Evolutionary conservation across 2,329 filamentous ascomycete genomes (phyloP), one percentile per base, ranked within the genome.

Genomic region (Mariannaea elegans): DNA sequence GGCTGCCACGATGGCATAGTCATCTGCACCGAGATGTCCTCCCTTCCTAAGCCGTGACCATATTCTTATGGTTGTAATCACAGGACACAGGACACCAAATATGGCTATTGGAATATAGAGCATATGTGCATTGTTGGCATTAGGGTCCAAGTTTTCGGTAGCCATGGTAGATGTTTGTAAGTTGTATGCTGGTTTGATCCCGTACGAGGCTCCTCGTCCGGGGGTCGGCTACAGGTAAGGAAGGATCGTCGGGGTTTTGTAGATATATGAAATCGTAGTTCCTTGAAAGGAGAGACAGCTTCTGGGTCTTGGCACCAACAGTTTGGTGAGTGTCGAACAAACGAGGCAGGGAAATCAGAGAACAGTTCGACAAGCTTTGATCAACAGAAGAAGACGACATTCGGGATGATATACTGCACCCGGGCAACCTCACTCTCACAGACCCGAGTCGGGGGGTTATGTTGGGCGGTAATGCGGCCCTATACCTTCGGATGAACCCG

Each of bases 31-130:
- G 29, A 70, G 61, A 31, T 62, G 65, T 3, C 65, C 66, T 4
- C 59, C 59, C 21, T 59, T 56, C 32, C 65, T 57, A 14, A 66
- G 24, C 7, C 68, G 62, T 2, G 67, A 63, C 67, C 67, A 71
- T 44, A 65, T 21, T 23, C 68, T 60, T 24, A 63, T 57, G 3
- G 24, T 59, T 12, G 67, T 60, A 19, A 71, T 50, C 18, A 62
- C 12, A 7, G 68, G 68, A 32, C 65, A 68, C 7, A 70, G n/a
- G 12, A 68, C 62, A 31, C 47, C 63, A 34, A 71, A 71, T 21
- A 71, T 60, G 13, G 62, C 67, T 12, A 69, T 61, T 24, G 68
- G 68, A n/a, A 70, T 64, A 23, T 71, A 71, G 5, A 71, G 57
- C 44, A 68, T 65, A 38, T 68, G 61, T 16, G 66, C 60, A 59